Conservation (phyloP, 768 basidiomycete species). For the Rhodosporidiobolus odoratus region DNA sequence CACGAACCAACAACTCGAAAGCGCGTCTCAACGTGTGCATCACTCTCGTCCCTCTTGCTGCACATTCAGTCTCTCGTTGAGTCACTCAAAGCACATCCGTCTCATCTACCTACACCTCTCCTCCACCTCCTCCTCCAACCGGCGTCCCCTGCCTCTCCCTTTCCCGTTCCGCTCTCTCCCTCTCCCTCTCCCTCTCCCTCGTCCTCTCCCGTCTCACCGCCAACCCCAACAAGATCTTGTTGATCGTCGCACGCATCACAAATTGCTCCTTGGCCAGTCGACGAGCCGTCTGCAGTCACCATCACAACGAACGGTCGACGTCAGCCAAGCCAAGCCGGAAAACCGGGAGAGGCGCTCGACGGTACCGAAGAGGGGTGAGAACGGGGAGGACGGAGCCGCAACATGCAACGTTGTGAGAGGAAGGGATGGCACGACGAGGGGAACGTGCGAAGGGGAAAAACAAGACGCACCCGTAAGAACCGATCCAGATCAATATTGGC, state of each 20-base stretch:
- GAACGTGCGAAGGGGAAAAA: neutral
- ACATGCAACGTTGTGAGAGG: neutral
- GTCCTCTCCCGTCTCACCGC: slow-evolving; percentile 21
- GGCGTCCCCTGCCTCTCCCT: no score
- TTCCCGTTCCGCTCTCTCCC: no score
- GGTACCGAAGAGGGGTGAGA: neutral
- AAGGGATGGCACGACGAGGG: neutral
- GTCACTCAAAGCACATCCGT: no score
- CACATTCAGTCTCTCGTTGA: no score
- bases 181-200: no score
- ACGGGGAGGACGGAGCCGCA: neutral
- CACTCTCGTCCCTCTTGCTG: no score
- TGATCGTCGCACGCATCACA: slow-evolving; percentile 87
- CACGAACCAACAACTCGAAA: neutral
- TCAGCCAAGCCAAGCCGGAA: no score
- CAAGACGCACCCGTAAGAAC: slow-evolving; percentile 67
- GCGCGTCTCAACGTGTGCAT: neutral
- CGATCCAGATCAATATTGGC: slow-evolving; percentile 89
- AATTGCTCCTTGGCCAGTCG: slow-evolving; percentile 92
- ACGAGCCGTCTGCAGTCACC: slow-evolving; percentile 71
- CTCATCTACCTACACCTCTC: no score
- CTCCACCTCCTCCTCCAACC: no score
- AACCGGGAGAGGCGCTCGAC: no score
- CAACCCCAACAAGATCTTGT: slow-evolving; percentile 63
- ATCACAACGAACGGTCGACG: no score